Percentiles rank a stretch among this genome's conserved stretches.
Evolutionary conservation across 2,329 filamentous ascomycete species (phyloP).

Genomic region (Fusarium pseudograminearum): DNA sequence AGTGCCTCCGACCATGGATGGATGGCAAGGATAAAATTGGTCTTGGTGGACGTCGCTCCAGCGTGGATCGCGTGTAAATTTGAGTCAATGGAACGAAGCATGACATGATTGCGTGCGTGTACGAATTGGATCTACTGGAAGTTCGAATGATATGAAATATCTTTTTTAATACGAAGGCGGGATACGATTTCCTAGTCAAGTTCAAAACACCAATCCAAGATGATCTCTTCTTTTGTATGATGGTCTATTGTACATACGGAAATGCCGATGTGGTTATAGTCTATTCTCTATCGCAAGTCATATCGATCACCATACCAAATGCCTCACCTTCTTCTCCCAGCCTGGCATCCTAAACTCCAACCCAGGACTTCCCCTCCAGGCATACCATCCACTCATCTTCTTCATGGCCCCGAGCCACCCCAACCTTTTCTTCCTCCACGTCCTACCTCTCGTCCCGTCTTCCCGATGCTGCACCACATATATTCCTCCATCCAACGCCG

Average conservation of each 20-base stretch:
- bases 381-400: constrained; percentile 55
- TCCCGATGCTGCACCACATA: constrained; percentile 50
- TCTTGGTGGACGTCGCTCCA: constrained; percentile 47
- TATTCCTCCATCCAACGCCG: constrained; percentile 40
- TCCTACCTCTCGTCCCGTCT: constrained; percentile 49
- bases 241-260: neutral
- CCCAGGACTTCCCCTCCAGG: constrained; percentile 46
- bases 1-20: constrained; percentile 87
- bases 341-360: constrained; percentile 46
- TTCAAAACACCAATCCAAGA: neutral
- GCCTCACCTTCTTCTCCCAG: constrained; percentile 39
- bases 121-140: constrained; percentile 23
- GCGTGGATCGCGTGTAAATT: constrained; percentile 48
- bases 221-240: neutral
- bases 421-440: constrained; percentile 58
- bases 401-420: constrained; percentile 62
- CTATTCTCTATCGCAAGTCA: neutral
- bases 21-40: constrained; percentile 76
- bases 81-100: neutral
- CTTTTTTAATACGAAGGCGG: constrained; percentile 29
- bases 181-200: constrained; percentile 18
- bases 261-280: neutral
- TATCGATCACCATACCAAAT: constrained; percentile 20
- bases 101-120: constrained; percentile 23
- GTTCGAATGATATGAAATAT: constrained; percentile 25